These are phyloP conservation scores for Mycena indigotica DNA, from an alignment of 768 basidiomycete species.

Conservation along the genomic window DNA sequence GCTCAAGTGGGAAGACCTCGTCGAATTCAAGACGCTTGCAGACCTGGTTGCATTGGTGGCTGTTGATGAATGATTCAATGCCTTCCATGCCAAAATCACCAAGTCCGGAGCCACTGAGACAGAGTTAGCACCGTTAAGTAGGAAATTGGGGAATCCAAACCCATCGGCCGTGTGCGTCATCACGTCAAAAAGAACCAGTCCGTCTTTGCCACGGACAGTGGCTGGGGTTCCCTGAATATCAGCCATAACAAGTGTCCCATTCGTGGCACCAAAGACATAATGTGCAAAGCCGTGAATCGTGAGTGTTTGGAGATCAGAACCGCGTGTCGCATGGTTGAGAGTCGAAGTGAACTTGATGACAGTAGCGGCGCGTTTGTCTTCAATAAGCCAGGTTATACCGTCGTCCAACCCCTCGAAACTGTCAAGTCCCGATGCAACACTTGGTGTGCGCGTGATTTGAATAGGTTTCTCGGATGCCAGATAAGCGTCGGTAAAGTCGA, in stretches of 20 bases:
- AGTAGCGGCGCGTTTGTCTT: slow-evolving; percentile 8
- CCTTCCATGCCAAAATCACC: neutral
- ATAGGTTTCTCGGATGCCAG: neutral
- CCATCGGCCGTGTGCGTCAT: slow-evolving; percentile 24
- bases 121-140: neutral
- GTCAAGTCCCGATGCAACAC: slow-evolving; percentile 6
- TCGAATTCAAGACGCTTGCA: neutral
- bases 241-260: slow-evolving; percentile 8
- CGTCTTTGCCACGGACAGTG: slow-evolving; percentile 8
- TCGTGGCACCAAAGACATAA: slow-evolving; percentile 13
- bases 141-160: slow-evolving; percentile 4
- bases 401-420: neutral
- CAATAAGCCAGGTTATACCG: slow-evolving; percentile 20
- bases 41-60: neutral
- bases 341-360: slow-evolving; percentile 17
- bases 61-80: neutral
- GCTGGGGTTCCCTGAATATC: slow-evolving; percentile 19
- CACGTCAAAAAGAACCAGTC: slow-evolving; percentile 18
- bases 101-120: neutral
- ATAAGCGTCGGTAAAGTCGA: neutral
- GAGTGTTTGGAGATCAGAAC: neutral
- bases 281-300: slow-evolving; percentile 20
- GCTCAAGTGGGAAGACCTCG: neutral
- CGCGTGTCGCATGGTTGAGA: slow-evolving; percentile 1
- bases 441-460: neutral